These are phyloP conservation scores for Colletotrichum incanum DNA, from an alignment of 2,329 filamentous ascomycete genomes.

Conservation along the genomic window DNA sequence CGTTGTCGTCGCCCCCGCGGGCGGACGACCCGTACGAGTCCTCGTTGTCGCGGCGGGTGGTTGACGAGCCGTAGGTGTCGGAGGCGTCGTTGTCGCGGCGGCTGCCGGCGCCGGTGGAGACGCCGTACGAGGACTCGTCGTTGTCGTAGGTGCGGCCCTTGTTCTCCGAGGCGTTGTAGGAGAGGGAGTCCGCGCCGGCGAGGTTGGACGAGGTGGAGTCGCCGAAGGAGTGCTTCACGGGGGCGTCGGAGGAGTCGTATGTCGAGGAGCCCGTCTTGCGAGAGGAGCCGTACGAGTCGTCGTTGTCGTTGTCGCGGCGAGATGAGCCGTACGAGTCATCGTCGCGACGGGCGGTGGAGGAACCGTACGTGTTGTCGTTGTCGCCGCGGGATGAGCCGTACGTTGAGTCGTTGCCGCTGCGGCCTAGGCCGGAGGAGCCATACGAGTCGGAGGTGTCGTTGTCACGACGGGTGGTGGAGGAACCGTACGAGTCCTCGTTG, in stretches of 20 bases:
- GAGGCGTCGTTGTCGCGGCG: conserved; percentile 43
- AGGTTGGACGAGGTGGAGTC: conserved; percentile 40
- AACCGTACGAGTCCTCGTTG: conserved; percentile 44
- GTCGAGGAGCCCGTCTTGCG: conserved; percentile 32
- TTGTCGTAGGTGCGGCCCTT: conserved; percentile 42
- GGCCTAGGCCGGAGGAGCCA: not conserved
- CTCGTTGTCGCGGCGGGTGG: conserved; percentile 25
- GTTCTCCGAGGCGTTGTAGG: conserved; percentile 45
- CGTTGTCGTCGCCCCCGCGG: conserved; percentile 38
- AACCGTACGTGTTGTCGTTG: conserved; percentile 36
- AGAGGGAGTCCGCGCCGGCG: conserved; percentile 43
- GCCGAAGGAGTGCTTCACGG: conserved; percentile 20
- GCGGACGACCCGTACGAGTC: conserved; percentile 45
- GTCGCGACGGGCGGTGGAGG: conserved; percentile 13
- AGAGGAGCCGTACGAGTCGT: conserved; percentile 45
- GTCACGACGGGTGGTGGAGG: conserved; percentile 42
- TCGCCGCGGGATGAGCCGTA: conserved; percentile 39
- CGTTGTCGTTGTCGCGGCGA: conserved; percentile 33
- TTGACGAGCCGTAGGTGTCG: conserved; percentile 37
- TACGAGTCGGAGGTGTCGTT: conserved; percentile 18
- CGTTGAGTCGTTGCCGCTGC: conserved; percentile 33
- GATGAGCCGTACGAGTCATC: conserved; percentile 47
- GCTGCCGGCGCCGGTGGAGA: conserved; percentile 17
- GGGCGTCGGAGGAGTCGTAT: conserved; percentile 45
- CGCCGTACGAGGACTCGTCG: conserved; percentile 43